phyloP scores from a whole-genome alignment of 768 basidiomycete species.

The Exidia glandulosa region DNA sequence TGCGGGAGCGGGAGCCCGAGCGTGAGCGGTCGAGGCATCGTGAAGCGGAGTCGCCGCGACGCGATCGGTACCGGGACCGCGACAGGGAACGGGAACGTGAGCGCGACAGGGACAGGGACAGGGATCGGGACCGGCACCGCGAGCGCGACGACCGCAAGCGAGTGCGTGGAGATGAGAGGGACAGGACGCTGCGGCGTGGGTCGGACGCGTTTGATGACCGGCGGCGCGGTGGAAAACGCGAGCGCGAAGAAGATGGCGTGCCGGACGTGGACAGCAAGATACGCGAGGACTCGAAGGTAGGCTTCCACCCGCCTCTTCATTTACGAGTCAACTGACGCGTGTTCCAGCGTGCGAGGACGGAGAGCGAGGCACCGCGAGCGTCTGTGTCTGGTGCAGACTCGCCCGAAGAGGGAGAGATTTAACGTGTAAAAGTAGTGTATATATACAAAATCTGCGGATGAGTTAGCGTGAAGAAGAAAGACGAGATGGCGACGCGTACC shows the following conservation, averaged over 20 bases:
- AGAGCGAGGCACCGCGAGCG: background rate
- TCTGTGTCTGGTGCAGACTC: conserved; percentile 41
- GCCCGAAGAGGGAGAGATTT: conserved; percentile 85
- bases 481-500: background rate
- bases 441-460: background rate
- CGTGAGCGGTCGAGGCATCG: conserved; percentile 19
- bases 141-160: conserved; percentile 21
- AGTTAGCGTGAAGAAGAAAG: background rate
- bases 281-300: conserved; percentile 19
- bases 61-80: conserved; percentile 29
- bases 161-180: conserved; percentile 8
- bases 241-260: conserved; percentile 22
- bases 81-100: conserved; percentile 14
- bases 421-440: conserved; percentile 8
- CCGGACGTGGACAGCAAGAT: conserved; percentile 28
- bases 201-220: background rate
- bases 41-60: conserved; percentile 33
- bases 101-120: conserved; percentile 21
- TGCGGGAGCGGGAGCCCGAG: conserved; percentile 15
- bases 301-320: background rate
- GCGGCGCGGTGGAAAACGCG: conserved; percentile 6
- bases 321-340: background rate
- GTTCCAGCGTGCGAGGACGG: background rate
- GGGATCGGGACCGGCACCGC: conserved; percentile 37
- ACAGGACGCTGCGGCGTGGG: conserved; percentile 4